Conservation (phyloP, 805 yeast species). For the Pichia nakasei region DNA sequence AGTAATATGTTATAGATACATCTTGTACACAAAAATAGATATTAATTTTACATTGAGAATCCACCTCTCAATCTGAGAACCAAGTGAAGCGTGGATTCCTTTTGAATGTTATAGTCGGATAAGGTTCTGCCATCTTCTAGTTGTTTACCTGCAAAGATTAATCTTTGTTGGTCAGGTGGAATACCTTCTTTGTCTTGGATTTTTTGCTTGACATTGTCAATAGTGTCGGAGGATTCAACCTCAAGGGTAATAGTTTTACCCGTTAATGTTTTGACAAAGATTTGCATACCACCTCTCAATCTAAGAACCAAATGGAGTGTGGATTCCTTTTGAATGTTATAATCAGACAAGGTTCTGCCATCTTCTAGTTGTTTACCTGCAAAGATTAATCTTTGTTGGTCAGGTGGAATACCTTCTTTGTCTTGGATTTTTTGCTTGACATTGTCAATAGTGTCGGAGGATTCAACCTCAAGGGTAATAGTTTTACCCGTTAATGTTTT, state of each 20-base stretch:
- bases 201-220: slow-evolving; percentile 93
- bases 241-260: slow-evolving; percentile 76
- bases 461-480: slow-evolving; percentile 78
- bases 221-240: slow-evolving; percentile 96
- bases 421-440: slow-evolving; percentile 94
- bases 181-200: slow-evolving; percentile 97
- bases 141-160: slow-evolving; percentile 96
- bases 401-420: slow-evolving; percentile 96
- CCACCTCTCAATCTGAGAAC: slow-evolving; percentile 98
- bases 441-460: slow-evolving; percentile 91
- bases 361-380: slow-evolving; percentile 97
- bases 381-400: slow-evolving; percentile 89
- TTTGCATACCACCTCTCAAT: slow-evolving; percentile 72
- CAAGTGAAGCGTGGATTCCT: slow-evolving; percentile 93
- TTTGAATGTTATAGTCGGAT: slow-evolving; percentile 96
- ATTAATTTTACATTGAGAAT: slow-evolving; percentile 11
- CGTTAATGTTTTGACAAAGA: slow-evolving; percentile 47
- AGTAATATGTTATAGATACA: too few species aligned
- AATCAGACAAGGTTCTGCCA: slow-evolving; percentile 89
- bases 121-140: slow-evolving; percentile 94
- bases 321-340: slow-evolving; percentile 94
- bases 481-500: slow-evolving; percentile 99
- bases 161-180: slow-evolving; percentile 97
- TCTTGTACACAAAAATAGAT: too few species aligned
- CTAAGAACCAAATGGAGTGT: slow-evolving; percentile 52